A percentile compares a stretch with the other conserved stretches of the same genome.
phyloP scores from a whole-genome alignment of 129 eudicot genomes.

The Flaveria ramosissima region DNA sequence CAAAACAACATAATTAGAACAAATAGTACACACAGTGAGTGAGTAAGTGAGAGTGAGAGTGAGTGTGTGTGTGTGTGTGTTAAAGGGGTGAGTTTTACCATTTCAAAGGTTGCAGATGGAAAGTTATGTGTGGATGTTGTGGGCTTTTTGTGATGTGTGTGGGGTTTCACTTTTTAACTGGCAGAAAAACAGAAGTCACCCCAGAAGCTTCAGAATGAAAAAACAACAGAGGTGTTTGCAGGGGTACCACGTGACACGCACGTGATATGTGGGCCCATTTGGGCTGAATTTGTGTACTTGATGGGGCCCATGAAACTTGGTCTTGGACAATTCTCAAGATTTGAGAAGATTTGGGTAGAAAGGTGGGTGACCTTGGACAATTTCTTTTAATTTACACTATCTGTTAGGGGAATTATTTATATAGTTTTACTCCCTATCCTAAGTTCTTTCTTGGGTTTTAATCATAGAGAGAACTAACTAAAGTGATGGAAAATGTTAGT shows the following conservation, averaged over 20 bases:
- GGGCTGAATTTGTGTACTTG: constrained; percentile 41
- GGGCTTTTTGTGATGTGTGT: constrained; percentile 43
- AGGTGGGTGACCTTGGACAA: too few relatives aligned
- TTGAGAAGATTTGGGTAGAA: constrained; percentile 38
- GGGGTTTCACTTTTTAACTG: constrained; percentile 46
- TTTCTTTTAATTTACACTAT: too few relatives aligned
- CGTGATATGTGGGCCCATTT: constrained; percentile 42
- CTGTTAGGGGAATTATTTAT: too few relatives aligned
- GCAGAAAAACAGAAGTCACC: constrained; percentile 46
- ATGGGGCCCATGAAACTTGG: constrained; percentile 40
- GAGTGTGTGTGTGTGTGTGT: background rate
- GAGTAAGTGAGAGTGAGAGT: constrained; percentile 29
- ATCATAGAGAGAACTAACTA: too few relatives aligned
- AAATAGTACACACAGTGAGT: constrained; percentile 38
- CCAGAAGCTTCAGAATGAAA: constrained; percentile 46
- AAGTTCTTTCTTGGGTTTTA: too few relatives aligned
- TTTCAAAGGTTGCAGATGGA: constrained; percentile 53
- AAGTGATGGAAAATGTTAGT: too few relatives aligned
- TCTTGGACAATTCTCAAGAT: constrained; percentile 46
- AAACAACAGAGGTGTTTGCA: constrained; percentile 39
- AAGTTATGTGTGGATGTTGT: constrained; percentile 49
- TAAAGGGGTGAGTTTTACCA: constrained; percentile 36
- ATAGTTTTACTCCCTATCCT: too few relatives aligned
- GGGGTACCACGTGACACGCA: constrained; percentile 47
- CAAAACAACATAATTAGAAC: constrained; percentile 18